Base-by-base conservation (phyloP, 768 basidiomycete species). In the Mycena latifolia region DNA sequence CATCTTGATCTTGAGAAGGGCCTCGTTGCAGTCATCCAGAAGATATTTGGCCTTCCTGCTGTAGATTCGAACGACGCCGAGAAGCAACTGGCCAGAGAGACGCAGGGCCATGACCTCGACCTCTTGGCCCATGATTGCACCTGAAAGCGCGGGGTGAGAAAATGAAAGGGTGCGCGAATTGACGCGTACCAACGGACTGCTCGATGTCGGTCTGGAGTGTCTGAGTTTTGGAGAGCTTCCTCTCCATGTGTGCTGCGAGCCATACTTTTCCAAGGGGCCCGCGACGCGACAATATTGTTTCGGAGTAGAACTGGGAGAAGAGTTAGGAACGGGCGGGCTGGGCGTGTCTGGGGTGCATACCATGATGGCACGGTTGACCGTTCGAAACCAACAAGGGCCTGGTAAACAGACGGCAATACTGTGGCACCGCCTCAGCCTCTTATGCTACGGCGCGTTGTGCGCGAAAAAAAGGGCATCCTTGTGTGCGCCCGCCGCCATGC, bases 201-300 rank as follows among this genome's bases (percentile, higher is more conserved):
- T 92, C 95, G 57, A 99, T 98, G 78, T 98, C 94, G 0, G 96
- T 96, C 74, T 96, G 93, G 2, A 98, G 81, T 1, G 97, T 95
- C 77, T 97, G 95, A 28, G 92, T 90, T 80, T 99, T 99, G 71
- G 94, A 95, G 73, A 99, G 89, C 82, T 98, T 98, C 74, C 95
- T 89, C 79, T 98, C 96, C 90, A 97, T 96, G 85, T 98, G 97
- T 2, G 98, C 97, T 45, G 97, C 96, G 58, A 99, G 91, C 98
- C 98, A 99, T 84, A 99, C 95, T 82, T 92, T 94, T 37, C 95
- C 97, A 41, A 99, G 84, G 5, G 97, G 94, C 47, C 97, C 96
- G 61, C 95, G 91, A 72, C 95, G 92, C 50, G 95, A 94, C 70
- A 98, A 86, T 78, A 99, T 95, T 37, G 94, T 91, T 76, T 98